Conservation (phyloP, 306 rosid genomes). For the Rosa persica region DNA sequence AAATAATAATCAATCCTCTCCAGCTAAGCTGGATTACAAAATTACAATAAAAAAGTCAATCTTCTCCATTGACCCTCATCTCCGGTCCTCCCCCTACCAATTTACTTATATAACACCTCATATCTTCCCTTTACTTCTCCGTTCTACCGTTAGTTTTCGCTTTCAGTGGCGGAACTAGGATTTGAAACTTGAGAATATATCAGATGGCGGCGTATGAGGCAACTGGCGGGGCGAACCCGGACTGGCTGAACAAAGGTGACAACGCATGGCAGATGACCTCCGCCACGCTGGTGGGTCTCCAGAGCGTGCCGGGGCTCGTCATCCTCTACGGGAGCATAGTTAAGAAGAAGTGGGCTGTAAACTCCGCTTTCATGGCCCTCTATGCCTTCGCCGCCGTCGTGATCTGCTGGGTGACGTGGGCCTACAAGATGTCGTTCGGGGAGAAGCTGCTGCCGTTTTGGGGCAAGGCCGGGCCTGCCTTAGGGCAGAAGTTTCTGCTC, state of each 20-base stretch:
- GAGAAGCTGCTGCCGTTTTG: conserved; percentile 20
- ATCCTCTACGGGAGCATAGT: conserved; percentile 65
- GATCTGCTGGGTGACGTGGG: conserved; percentile 25
- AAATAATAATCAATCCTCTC: background rate
- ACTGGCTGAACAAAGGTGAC: conserved; percentile 70
- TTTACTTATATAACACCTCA: background rate
- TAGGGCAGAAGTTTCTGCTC: conserved; percentile 19
- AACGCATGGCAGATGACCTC: conserved; percentile 66
- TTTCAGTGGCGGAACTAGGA: background rate
- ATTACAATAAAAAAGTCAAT: no score
- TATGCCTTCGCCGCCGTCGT: conserved; percentile 28
- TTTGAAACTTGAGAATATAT: background rate
- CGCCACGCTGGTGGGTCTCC: conserved; percentile 59
- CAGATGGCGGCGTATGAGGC: conserved; percentile 36
- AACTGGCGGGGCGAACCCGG: conserved; percentile 39
- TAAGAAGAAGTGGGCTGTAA: conserved; percentile 61
- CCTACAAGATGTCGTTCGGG: conserved; percentile 25
- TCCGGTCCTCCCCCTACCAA: background rate
- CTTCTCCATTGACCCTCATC: background rate
- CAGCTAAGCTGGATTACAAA: no score
- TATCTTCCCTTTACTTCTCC: no score
- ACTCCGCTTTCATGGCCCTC: conserved; percentile 30
- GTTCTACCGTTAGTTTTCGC: no score
- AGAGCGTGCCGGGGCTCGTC: conserved; percentile 60
- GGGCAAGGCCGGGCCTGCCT: conserved; percentile 12